Conservation (phyloP, 805 yeast species). For the Ogataea degrootiae region DNA sequence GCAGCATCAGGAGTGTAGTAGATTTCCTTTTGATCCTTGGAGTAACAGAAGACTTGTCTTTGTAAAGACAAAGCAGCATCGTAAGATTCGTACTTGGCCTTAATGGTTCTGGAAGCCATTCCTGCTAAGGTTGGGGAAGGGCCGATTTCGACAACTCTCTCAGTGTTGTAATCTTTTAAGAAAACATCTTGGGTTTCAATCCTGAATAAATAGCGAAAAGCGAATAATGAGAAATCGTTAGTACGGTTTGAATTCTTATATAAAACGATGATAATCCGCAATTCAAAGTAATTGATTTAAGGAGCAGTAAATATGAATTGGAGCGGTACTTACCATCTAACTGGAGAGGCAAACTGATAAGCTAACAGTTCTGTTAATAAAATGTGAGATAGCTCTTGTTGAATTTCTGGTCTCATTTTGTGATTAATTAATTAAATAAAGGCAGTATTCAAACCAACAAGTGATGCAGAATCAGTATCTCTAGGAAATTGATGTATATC, state of each 20-base stretch:
- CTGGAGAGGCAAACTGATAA: constrained; percentile 98
- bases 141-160: constrained; percentile 96
- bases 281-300: constrained; percentile 6
- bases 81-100: constrained; percentile 92
- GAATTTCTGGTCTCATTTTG: constrained; percentile 84
- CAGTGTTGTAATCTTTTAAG: constrained; percentile 89
- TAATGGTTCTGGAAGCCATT: constrained; percentile 95
- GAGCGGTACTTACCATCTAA: constrained; percentile 64
- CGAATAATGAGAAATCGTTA: too few species aligned
- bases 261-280: not conserved
- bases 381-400: constrained; percentile 95
- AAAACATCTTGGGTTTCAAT: constrained; percentile 99
- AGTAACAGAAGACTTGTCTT: constrained; percentile 92
- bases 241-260: too few species aligned
- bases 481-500: too few species aligned
- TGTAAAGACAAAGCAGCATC: constrained; percentile 94
- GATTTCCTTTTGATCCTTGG: constrained; percentile 94
- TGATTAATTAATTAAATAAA: not conserved
- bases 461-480: too few species aligned
- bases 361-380: constrained; percentile 94
- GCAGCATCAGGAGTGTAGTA: constrained; percentile 87
- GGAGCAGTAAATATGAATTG: not conserved
- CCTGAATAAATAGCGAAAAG: constrained; percentile 17
- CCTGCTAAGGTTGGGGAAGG: constrained; percentile 99
- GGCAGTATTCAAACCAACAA: too few species aligned